phyloP scores from a whole-genome alignment of 352 stramenopile genomes.

The Globisporangium ultimum region DNA sequence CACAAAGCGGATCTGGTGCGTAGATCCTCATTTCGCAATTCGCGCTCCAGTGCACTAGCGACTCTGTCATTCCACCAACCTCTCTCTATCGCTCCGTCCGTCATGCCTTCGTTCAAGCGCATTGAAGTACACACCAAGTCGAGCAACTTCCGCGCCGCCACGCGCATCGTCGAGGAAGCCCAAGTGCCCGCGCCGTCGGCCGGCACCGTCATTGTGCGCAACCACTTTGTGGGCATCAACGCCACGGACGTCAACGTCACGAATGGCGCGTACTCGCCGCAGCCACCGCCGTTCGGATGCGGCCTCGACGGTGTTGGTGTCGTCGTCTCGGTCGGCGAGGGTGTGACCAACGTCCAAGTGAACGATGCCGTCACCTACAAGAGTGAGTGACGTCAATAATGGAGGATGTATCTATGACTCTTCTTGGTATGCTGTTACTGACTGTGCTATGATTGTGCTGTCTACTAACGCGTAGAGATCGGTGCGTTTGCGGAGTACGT shows the following conservation, averaged over 20 bases:
- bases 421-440: background rate
- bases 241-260: constrained; percentile 59
- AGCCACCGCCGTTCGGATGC: constrained; percentile 37
- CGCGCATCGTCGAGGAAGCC: constrained; percentile 23
- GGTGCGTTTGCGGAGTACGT: constrained; percentile 51
- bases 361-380: constrained; percentile 39
- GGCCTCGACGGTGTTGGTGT: constrained; percentile 41
- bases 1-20: no score
- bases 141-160: constrained; percentile 37
- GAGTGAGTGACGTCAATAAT: constrained; percentile 14
- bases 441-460: background rate
- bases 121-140: constrained; percentile 45
- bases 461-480: constrained; percentile 20
- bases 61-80: background rate
- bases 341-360: constrained; percentile 46
- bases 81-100: background rate
- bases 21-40: no score
- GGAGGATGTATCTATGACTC: background rate
- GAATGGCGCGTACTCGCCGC: constrained; percentile 41
- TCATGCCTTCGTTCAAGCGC: constrained; percentile 33
- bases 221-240: constrained; percentile 56
- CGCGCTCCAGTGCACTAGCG: no score
- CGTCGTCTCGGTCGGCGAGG: constrained; percentile 32
- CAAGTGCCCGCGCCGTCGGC: constrained; percentile 20
- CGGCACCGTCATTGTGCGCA: constrained; percentile 36